phyloP scores from a whole-genome alignment of 805 yeast species.

The Cyberlindnera mississippiensis region DNA sequence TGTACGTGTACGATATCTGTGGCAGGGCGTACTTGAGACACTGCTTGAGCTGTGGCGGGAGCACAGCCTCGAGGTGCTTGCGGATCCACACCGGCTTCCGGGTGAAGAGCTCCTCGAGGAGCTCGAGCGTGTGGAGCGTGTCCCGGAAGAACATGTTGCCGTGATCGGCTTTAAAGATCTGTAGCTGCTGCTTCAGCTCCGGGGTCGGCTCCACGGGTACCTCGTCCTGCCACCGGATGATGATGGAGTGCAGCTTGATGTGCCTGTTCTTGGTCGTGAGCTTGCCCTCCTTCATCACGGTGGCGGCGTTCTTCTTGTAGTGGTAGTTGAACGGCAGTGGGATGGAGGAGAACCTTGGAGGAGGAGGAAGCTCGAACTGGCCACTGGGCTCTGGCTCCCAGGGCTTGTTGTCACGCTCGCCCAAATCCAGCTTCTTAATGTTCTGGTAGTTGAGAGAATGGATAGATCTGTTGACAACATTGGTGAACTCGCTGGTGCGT shows the following conservation, averaged over 20 bases:
- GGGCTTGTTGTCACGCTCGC: constrained; percentile 33
- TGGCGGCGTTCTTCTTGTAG: constrained; percentile 68
- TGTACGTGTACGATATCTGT: constrained; percentile 72
- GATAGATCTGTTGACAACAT: constrained; percentile 37
- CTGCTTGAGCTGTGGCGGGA: constrained; percentile 42
- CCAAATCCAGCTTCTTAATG: constrained; percentile 36
- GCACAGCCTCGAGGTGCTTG: constrained; percentile 55
- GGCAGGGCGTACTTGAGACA: constrained; percentile 76
- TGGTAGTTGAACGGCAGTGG: constrained; percentile 74
- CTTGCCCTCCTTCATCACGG: constrained; percentile 42
- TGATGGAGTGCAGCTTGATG: constrained; percentile 50
- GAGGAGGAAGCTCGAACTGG: constrained; percentile 68
- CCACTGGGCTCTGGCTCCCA: constrained; percentile 26
- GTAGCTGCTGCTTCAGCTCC: constrained; percentile 44
- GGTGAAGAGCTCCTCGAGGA: constrained; percentile 47
- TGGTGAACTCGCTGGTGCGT: constrained; percentile 48
- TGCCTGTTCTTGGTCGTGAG: constrained; percentile 43
- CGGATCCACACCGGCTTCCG: constrained; percentile 84
- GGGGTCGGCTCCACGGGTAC: constrained; percentile 50
- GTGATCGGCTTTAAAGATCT: constrained; percentile 31
- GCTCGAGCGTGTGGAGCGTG: constrained; percentile 28
- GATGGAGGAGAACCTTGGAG: constrained; percentile 75
- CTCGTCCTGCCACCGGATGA: constrained; percentile 44
- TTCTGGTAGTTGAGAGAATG: constrained; percentile 38
- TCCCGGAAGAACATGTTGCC: constrained; percentile 27